A percentile compares a stretch with the other conserved stretches of the same genome.
phyloP scores from a whole-genome alignment of 164 flowering plant species.

The Dillenia suffruticosa region DNA sequence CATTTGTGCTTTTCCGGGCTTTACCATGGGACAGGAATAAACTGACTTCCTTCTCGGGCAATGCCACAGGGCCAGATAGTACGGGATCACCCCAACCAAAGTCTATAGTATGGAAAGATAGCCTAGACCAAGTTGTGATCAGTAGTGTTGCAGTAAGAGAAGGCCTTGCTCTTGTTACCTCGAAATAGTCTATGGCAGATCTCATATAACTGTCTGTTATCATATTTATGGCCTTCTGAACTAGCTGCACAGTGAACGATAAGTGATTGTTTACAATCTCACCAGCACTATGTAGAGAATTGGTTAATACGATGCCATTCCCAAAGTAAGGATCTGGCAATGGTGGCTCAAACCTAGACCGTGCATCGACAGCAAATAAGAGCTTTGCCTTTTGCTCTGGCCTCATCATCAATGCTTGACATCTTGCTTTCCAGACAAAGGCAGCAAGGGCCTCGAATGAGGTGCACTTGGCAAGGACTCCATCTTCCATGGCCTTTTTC shows the following conservation, averaged over 20 bases:
- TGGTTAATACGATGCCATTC: constrained; percentile 80
- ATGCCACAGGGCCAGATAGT: constrained; percentile 69
- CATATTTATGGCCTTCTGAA: constrained; percentile 54
- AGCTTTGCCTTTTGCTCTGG: constrained; percentile 85
- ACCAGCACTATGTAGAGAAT: constrained; percentile 52
- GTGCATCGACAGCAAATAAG: constrained; percentile 88
- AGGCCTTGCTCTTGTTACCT: constrained; percentile 70
- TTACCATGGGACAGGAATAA: constrained; percentile 72
- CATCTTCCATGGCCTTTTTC: constrained; percentile 50
- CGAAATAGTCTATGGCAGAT: constrained; percentile 87
- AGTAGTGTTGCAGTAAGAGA: constrained; percentile 68
- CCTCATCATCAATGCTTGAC: constrained; percentile 44
- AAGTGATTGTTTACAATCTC: constrained; percentile 56
- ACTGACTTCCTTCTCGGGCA: constrained; percentile 83
- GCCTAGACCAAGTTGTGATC: constrained; percentile 85
- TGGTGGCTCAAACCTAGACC: constrained; percentile 66
- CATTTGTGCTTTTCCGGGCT: constrained; percentile 67
- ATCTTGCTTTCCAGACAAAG: constrained; percentile 79
- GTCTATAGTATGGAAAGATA: constrained; percentile 65
- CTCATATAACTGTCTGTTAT: constrained; percentile 72
- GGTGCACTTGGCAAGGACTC: constrained; percentile 54
- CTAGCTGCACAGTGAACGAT: constrained; percentile 49
- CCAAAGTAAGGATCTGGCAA: constrained; percentile 76
- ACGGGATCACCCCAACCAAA: constrained; percentile 96
- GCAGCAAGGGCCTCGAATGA: constrained; percentile 85